Conservation (phyloP, 768 basidiomycete species). For the Podaxis mareebaensis region DNA sequence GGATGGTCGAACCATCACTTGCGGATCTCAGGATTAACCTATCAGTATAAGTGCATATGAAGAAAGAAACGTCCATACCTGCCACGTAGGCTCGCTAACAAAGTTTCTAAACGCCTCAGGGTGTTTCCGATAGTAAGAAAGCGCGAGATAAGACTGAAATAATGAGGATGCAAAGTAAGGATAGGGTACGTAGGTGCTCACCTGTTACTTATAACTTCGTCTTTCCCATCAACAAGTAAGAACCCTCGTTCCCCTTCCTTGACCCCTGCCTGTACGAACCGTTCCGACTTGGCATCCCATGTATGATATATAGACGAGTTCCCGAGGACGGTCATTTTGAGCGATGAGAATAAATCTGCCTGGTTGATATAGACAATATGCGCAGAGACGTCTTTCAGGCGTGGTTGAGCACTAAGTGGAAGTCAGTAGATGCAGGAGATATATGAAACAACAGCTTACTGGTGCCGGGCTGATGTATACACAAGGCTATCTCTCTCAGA, state of each 20-base stretch:
- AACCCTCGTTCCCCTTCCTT: constrained; percentile 32
- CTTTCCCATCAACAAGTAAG: constrained; percentile 57
- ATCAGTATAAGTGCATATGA: constrained; percentile 9
- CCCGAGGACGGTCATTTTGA: constrained; percentile 62
- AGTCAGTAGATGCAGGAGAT: constrained; percentile 4
- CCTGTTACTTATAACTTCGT: constrained; percentile 60
- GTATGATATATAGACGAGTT: constrained; percentile 64
- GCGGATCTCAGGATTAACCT: constrained; percentile 36
- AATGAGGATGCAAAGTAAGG: neutral
- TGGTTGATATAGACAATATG: constrained; percentile 47
- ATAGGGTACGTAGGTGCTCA: constrained; percentile 23
- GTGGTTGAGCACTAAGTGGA: constrained; percentile 47
- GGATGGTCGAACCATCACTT: constrained; percentile 52
- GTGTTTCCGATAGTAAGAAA: constrained; percentile 72
- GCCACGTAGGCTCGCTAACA: constrained; percentile 45
- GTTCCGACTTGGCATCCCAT: constrained; percentile 60
- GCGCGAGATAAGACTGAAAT: constrained; percentile 51
- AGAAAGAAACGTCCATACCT: constrained; percentile 39
- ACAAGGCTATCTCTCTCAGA: constrained; percentile 62
- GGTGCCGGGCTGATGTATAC: constrained; percentile 57
- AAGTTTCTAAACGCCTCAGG: constrained; percentile 62
- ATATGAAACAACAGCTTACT: constrained; percentile 41
- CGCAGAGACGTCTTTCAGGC: constrained; percentile 35
- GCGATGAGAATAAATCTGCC: constrained; percentile 48
- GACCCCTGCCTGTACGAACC: constrained; percentile 51